Conservation (phyloP, 805 yeast species). For the Spathaspora passalidarum region DNA sequence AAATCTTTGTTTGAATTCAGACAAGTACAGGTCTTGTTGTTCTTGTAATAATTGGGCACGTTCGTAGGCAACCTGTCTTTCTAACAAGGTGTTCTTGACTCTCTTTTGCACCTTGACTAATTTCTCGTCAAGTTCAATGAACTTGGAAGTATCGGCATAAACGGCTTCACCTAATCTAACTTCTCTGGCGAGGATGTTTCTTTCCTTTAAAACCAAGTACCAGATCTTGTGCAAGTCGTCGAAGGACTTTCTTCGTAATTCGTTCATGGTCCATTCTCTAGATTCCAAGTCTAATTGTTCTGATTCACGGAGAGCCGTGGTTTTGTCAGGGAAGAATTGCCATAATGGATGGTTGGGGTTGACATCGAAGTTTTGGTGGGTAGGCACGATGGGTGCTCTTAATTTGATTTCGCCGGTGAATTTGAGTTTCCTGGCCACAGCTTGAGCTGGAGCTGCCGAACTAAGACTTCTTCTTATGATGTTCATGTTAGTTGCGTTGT, state of each 20-base stretch:
- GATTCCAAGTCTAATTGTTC: slow-evolving; percentile 50
- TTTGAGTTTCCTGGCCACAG: background rate
- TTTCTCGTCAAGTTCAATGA: slow-evolving; percentile 34
- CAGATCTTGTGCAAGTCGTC: slow-evolving; percentile 90
- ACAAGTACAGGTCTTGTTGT: slow-evolving; percentile 47
- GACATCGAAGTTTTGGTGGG: slow-evolving; percentile 66
- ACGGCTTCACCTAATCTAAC: slow-evolving; percentile 49
- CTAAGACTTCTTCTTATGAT: slow-evolving; percentile 19
- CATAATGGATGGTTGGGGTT: slow-evolving; percentile 90
- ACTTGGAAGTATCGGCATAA: slow-evolving; percentile 9
- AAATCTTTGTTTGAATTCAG: slow-evolving; percentile 58
- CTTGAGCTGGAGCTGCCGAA: slow-evolving; percentile 12
- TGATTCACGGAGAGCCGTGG: slow-evolving; percentile 56
- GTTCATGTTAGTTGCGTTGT: background rate
- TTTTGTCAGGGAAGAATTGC: slow-evolving; percentile 74
- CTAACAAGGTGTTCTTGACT: slow-evolving; percentile 83
- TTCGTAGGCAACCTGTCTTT: slow-evolving; percentile 71
- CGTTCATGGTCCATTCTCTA: slow-evolving; percentile 84
- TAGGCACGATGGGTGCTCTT: slow-evolving; percentile 83
- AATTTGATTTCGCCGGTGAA: slow-evolving; percentile 46
- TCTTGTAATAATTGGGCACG: slow-evolving; percentile 49
- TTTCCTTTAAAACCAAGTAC: slow-evolving; percentile 82
- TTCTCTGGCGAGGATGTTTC: slow-evolving; percentile 79
- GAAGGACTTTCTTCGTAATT: slow-evolving; percentile 84
- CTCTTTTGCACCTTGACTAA: slow-evolving; percentile 41